Conservation (phyloP, 2,329 filamentous ascomycete genomes). For the Colletotrichum tropicale region DNA sequence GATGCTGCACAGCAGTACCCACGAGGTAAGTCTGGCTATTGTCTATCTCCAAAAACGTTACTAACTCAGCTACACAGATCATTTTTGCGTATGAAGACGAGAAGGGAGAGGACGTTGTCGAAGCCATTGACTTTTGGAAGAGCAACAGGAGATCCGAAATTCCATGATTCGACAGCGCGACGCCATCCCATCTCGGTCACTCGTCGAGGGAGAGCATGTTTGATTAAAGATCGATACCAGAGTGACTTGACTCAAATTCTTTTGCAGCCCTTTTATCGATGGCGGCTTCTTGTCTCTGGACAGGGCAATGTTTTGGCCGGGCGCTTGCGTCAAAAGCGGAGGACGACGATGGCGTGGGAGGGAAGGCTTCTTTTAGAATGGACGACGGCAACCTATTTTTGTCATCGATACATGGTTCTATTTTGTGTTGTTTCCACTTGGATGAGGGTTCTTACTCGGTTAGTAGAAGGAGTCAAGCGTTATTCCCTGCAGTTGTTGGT, state of each 20-base stretch:
- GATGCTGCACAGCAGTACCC: constrained; percentile 95
- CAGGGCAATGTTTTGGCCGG: background rate
- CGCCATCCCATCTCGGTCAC: constrained; percentile 17
- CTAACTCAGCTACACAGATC: constrained; percentile 65
- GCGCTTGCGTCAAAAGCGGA: background rate
- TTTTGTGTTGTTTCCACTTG: constrained; percentile 16
- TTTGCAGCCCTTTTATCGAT: background rate
- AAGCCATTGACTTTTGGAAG: constrained; percentile 96
- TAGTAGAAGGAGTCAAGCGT: background rate
- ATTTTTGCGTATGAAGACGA: constrained; percentile 98
- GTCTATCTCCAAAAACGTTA: background rate
- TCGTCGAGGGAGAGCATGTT: constrained; percentile 9
- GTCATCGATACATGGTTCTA: background rate
- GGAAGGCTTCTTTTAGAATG: background rate
- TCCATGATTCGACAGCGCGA: constrained; percentile 21
- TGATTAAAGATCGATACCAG: constrained; percentile 21
- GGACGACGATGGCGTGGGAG: background rate
- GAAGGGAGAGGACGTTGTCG: constrained; percentile 88
- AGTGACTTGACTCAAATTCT: constrained; percentile 15
- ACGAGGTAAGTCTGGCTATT: constrained; percentile 72
- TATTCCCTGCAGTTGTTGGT: background rate
- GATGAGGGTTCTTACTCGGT: background rate
- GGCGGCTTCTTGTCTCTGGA: background rate
- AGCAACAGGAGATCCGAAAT: constrained; percentile 58
- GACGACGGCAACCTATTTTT: background rate